Conservation (phyloP, 495 filamentous ascomycete species). For the Recurvomyces mirabilis region DNA sequence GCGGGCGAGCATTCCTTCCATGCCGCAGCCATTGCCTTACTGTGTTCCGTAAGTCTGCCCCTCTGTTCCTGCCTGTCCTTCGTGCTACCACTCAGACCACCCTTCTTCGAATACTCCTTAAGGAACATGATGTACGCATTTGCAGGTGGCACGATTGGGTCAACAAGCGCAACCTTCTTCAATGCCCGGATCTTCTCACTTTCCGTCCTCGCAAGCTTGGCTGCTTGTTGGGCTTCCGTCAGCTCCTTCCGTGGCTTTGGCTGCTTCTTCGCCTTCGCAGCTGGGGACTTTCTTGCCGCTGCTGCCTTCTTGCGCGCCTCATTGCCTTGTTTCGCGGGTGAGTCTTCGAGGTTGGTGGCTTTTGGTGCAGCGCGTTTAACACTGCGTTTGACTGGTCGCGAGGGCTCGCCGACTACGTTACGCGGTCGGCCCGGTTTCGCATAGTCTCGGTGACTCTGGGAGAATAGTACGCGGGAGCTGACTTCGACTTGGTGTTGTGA, state of each 20-base stretch:
- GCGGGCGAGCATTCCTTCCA: conserved; percentile 6
- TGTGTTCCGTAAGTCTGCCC: neutral
- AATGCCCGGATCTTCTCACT: conserved; percentile 20
- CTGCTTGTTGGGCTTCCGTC: conserved; percentile 14
- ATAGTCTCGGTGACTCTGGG: neutral
- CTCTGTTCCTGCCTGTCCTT: conserved; percentile 1
- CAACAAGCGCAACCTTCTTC: conserved; percentile 14
- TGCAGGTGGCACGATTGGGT: neutral
- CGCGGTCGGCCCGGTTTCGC: conserved; percentile 17
- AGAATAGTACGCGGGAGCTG: neutral
- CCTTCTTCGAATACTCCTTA: conserved; percentile 9
- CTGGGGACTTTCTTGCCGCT: conserved; percentile 8
- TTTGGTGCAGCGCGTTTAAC: conserved; percentile 12
- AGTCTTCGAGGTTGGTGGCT: conserved; percentile 3
- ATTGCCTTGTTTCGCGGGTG: conserved; percentile 10
- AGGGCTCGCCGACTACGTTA: conserved; percentile 16
- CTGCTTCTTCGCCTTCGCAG: conserved; percentile 9
- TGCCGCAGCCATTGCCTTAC: neutral
- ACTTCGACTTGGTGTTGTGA: conserved; percentile 1
- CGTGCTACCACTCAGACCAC: neutral
- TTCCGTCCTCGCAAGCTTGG: neutral
- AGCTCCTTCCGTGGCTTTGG: conserved; percentile 6
- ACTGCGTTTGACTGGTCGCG: conserved; percentile 10
- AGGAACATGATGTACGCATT: conserved; percentile 22
- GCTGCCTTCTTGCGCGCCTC: conserved; percentile 9